Evolutionary conservation across 768 basidiomycete genomes (phyloP).

Genomic region (Mycena vulgaris): DNA sequence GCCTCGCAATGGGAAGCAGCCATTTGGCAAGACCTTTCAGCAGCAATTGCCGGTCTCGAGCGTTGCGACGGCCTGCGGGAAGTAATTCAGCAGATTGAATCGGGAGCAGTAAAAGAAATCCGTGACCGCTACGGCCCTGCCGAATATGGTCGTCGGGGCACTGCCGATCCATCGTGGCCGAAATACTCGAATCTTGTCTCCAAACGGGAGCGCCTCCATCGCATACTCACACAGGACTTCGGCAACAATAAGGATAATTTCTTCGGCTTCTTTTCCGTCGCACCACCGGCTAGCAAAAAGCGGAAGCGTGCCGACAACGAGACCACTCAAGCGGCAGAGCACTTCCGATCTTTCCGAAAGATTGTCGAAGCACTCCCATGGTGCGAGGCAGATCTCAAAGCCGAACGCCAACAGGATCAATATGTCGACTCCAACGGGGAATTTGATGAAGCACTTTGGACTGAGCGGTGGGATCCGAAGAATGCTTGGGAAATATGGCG

Average conservation of each 20-base stretch:
- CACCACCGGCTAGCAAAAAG: neutral
- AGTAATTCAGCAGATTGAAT: neutral
- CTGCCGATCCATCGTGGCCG: neutral
- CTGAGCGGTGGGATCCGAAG: neutral
- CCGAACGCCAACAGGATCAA: neutral
- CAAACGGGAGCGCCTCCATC: neutral
- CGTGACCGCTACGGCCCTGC: neutral
- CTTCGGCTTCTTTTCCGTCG: neutral
- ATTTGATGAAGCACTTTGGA: neutral
- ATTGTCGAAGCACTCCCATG: slow-evolving; percentile 3
- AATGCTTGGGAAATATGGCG: slow-evolving; percentile 6
- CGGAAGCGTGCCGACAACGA: neutral
- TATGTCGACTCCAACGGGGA: neutral
- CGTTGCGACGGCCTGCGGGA: slow-evolving; percentile 1
- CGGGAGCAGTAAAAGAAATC: neutral
- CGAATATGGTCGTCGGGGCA: neutral
- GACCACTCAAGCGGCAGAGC: neutral
- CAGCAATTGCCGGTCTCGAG: neutral
- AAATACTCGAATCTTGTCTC: slow-evolving; percentile 2
- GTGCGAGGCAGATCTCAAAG: slow-evolving; percentile 3
- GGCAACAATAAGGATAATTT: slow-evolving; percentile 4
- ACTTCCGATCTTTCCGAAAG: neutral
- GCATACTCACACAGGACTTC: neutral
- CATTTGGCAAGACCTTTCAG: too few species aligned
- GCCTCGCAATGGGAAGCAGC: too few species aligned